phyloP scores from a whole-genome alignment of 345 rosid genomes.

The Sisymbrium irio region DNA sequence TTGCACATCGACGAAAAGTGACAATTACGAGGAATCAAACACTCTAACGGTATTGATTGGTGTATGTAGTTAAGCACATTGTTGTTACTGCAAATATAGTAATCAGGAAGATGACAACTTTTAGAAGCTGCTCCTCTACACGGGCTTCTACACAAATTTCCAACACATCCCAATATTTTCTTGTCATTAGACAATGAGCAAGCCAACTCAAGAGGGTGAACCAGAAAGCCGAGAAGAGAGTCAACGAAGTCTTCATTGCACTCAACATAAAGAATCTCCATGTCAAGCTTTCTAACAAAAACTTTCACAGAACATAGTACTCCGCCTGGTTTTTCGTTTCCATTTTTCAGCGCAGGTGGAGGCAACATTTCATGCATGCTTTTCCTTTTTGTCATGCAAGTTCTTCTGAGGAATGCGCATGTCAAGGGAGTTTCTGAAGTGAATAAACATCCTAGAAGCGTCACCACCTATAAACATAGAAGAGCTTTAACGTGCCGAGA shows the following conservation, averaged over 20 bases:
- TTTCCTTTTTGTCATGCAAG: not conserved
- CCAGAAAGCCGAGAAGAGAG: slow-evolving; percentile 11
- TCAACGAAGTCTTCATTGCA: slow-evolving; percentile 4
- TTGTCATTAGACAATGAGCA: slow-evolving; percentile 1
- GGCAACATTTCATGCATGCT: not conserved
- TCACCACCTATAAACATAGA: not conserved
- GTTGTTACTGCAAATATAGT: not conserved
- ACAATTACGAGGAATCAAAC: not conserved
- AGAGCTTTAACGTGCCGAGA: not conserved
- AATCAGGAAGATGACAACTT: not conserved
- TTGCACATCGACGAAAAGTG: not conserved
- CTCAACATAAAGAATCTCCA: not conserved
- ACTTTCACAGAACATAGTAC: not conserved
- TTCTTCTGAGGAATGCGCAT: not conserved
- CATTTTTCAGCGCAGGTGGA: not conserved
- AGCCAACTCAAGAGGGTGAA: not conserved
- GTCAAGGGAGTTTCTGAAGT: not conserved
- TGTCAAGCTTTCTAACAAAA: not conserved
- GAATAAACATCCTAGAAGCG: not conserved
- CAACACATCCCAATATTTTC: not conserved
- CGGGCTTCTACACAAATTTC: not conserved
- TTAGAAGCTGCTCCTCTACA: not conserved
- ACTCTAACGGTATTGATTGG: not conserved
- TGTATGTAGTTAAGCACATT: not conserved
- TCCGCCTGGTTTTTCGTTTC: not conserved